Evolutionary conservation across 805 yeast species (phyloP), one percentile per base, ranked within the genome.

Genomic region (Kuraishia piskuri): DNA sequence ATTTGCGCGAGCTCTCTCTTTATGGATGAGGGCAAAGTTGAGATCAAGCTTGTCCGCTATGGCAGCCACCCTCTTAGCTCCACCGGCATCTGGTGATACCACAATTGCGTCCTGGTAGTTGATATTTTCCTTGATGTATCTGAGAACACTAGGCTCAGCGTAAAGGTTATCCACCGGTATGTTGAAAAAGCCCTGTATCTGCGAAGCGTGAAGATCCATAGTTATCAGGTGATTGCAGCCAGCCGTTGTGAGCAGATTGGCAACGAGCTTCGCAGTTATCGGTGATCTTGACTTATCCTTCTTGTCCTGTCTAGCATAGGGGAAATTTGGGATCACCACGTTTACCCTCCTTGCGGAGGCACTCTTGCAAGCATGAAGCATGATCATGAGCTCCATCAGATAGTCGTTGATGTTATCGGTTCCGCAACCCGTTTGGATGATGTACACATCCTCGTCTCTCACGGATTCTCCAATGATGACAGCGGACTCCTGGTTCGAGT

Each of bases 31-130:
- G 0, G 99, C 98, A 71, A 92, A 92, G 67, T 87, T 90, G 61
- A 92, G 78, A 63, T 94, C 98, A 59, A 94, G 75, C 62, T 87
- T 82, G 64, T 92, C 98, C 14, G 98, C 98, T 51, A 92, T 74
- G 4, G 91, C 84, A 1, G 98, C 98, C 24, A 91, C 99, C 59
- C 99, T 80, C 70, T 92, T 92, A 53, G 98, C 98, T 55, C 99
- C 99, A 61, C 99, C 99, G 2, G 99, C 99, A 72, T 92, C 99
- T 2, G 99, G 99, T 3, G 97, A 90, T 12, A 92, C 95, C 53
- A 92, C 81, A 52, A 90, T 88, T 9, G 90, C 78, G 52, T 79
- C 72, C 55, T 83, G 75, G 31, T 71, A 70, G 57, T 74, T 70
- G 57, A 79, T 76, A 48, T 82, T 78, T 56, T 83, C 88, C 58